phyloP scores from a whole-genome alignment of 1,139 yeast genomes.

The Candida mesenterica region DNA sequence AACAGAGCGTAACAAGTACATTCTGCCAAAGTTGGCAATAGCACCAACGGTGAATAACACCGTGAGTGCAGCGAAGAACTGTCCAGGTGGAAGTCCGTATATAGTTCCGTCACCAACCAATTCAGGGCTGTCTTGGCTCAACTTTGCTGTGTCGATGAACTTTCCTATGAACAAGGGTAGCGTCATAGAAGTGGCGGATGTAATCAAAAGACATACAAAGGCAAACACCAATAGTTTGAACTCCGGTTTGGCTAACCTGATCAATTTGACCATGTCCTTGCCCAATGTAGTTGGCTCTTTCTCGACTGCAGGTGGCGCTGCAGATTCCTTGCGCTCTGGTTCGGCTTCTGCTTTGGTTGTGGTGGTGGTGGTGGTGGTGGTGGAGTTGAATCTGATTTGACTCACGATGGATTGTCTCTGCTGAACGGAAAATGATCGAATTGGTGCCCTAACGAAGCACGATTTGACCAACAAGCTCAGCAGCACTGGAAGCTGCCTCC shows the following conservation, averaged over 20 bases:
- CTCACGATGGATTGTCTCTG: too few relatives aligned
- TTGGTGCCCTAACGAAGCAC: background rate
- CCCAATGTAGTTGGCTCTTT: background rate
- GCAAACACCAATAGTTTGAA: conserved; percentile 43
- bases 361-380: too few relatives aligned
- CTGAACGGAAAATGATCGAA: too few relatives aligned
- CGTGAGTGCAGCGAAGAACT: conserved; percentile 35
- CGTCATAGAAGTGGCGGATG: conserved; percentile 53
- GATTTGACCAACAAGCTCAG: background rate
- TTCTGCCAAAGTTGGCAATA: conserved; percentile 75
- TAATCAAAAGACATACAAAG: conserved; percentile 57
- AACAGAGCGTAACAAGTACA: conserved; percentile 65
- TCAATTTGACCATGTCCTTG: conserved; percentile 17
- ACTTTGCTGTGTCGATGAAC: conserved; percentile 40
- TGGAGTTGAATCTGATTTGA: too few relatives aligned
- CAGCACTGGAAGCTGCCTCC: background rate
- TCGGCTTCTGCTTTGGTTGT: too few relatives aligned
- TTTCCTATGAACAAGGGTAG: conserved; percentile 83
- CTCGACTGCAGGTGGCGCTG: background rate
- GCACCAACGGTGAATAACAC: conserved; percentile 69
- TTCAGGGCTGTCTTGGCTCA: conserved; percentile 27
- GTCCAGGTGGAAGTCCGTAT: conserved; percentile 33
- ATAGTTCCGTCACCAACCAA: conserved; percentile 30
- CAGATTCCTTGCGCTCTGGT: too few relatives aligned
- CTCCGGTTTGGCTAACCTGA: conserved; percentile 42